These are phyloP conservation scores for Cordyceps sp. DNA, from an alignment of 2,329 filamentous ascomycete species.

Conservation along the genomic window DNA sequence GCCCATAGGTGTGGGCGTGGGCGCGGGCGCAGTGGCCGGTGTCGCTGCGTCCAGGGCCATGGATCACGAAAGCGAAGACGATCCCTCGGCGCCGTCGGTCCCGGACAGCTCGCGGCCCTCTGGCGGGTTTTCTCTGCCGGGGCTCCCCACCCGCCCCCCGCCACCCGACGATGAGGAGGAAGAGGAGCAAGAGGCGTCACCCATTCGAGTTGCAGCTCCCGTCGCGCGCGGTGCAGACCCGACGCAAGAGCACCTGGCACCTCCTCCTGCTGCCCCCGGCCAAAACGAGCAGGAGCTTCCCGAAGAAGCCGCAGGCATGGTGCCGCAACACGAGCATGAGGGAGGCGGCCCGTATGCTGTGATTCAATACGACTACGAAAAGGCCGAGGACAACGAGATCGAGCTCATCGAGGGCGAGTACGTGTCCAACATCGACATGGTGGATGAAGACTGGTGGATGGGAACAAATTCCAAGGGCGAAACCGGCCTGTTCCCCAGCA, in stretches of 20 bases:
- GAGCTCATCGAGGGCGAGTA: conserved; percentile 78
- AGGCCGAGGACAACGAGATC: conserved; percentile 92
- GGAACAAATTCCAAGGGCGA: conserved; percentile 76
- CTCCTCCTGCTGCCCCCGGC: conserved; percentile 47
- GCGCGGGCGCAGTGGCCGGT: conserved; percentile 20
- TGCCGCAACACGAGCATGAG: conserved; percentile 8
- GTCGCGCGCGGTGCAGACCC: conserved; percentile 48
- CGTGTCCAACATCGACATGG: conserved; percentile 87
- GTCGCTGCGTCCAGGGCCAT: conserved; percentile 18
- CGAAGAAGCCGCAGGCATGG: no score
- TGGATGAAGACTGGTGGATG: conserved; percentile 98
- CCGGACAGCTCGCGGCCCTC: conserved; percentile 54
- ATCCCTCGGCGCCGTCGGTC: conserved; percentile 25
- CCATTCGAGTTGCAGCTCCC: conserved; percentile 74
- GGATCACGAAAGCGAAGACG: conserved; percentile 21
- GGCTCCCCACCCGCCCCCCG: conserved; percentile 47
- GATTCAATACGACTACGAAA: conserved; percentile 91
- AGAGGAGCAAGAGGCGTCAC: conserved; percentile 47
- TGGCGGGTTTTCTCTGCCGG: conserved; percentile 63
- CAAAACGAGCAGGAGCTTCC: conserved; percentile 47
- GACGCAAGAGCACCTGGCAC: conserved; percentile 35
- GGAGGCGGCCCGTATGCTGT: conserved; percentile 53
- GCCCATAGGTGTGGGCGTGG: no score
- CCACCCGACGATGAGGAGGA: conserved; percentile 35
- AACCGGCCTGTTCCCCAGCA: conserved; percentile 84